Conservation (phyloP, 495 filamentous ascomycete genomes). For the Darksidea phi region DNA sequence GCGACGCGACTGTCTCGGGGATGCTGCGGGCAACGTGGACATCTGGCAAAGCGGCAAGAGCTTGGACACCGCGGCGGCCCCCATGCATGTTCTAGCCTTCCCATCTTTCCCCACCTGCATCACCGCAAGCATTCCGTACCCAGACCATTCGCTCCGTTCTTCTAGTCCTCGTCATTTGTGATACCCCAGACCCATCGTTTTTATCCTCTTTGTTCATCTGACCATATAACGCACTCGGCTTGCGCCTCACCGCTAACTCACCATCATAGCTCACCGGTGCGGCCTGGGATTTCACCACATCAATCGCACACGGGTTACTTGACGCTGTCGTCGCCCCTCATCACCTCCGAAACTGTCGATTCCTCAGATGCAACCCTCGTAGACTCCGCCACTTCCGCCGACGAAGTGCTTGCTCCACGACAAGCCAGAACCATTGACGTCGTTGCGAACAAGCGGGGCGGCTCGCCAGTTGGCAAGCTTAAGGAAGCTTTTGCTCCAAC, state of each 20-base stretch:
- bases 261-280: slow-evolving; percentile 50
- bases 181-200: slow-evolving; percentile 11
- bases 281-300: slow-evolving; percentile 63
- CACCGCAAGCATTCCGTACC: too few relatives aligned
- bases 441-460: slow-evolving; percentile 26
- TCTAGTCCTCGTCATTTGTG: slow-evolving; percentile 2
- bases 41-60: neutral
- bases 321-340: slow-evolving; percentile 77
- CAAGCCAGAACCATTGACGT: slow-evolving; percentile 32
- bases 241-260: slow-evolving; percentile 35
- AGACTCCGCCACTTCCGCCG: slow-evolving; percentile 30
- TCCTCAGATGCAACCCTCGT: slow-evolving; percentile 40
- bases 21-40: neutral
- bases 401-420: slow-evolving; percentile 22
- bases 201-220: slow-evolving; percentile 23
- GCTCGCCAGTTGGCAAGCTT: slow-evolving; percentile 40
- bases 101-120: neutral
- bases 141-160: neutral
- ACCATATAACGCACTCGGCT: slow-evolving; percentile 19
- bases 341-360: slow-evolving; percentile 56
- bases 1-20: neutral
- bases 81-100: neutral
- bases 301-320: slow-evolving; percentile 77
- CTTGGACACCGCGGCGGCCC: neutral
- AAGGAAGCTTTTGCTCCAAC: slow-evolving; percentile 40